Evolutionary conservation across 140 eudicot species (phyloP).

Genomic region (Stevia rebaudiana): DNA sequence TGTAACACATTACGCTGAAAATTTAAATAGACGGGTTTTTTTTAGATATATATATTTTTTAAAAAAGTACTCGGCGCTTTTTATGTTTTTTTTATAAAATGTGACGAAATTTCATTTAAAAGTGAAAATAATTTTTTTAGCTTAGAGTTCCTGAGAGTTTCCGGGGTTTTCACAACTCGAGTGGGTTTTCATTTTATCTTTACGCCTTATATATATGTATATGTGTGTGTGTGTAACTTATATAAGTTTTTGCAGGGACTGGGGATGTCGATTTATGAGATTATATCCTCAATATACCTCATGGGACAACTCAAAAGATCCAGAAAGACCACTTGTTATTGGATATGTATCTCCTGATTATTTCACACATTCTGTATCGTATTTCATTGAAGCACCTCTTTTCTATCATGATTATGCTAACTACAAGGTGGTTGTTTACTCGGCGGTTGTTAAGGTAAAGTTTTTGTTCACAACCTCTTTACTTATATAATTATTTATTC

Average conservation of each 20-base stretch:
- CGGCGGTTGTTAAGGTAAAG: slow-evolving; percentile 93
- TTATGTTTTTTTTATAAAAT: too few species aligned
- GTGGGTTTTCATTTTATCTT: too few species aligned
- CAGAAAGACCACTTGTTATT: slow-evolving; percentile 80
- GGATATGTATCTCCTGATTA: slow-evolving; percentile 98
- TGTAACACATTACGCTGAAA: too few species aligned
- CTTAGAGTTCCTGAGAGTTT: too few species aligned
- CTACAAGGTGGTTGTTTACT: slow-evolving; percentile 83
- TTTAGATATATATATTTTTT: too few species aligned
- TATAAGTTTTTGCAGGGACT: slow-evolving; percentile 56
- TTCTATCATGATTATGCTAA: slow-evolving; percentile 63
- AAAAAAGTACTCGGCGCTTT: too few species aligned
- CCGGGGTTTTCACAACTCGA: too few species aligned
- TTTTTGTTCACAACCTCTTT: background rate
- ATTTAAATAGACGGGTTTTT: too few species aligned
- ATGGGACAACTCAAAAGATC: slow-evolving; percentile 89
- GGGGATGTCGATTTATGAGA: slow-evolving; percentile 91
- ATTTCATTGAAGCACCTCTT: slow-evolving; percentile 93
- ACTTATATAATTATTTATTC: slow-evolving; percentile 1
- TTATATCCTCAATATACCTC: slow-evolving; percentile 66
- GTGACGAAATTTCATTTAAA: too few species aligned
- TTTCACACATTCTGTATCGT: slow-evolving; percentile 94
- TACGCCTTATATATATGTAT: background rate
- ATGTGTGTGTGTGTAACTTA: background rate
- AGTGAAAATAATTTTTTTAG: too few species aligned